Conservation (phyloP, 2,329 filamentous ascomycete species). For the Geosmithia flava region DNA sequence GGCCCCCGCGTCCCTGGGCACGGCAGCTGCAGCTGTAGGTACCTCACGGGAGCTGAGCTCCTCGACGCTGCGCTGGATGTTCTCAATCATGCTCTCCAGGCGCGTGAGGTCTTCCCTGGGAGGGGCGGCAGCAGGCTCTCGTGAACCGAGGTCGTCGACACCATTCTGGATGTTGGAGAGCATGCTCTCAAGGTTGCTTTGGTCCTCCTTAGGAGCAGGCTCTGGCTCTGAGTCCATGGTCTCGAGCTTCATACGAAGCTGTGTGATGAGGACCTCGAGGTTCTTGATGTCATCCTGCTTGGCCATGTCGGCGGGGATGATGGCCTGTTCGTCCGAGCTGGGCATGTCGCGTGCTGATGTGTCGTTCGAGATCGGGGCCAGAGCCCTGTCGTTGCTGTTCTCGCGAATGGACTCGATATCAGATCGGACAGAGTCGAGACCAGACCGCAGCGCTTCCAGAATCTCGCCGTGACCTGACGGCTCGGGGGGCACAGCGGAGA, state of each 20-base stretch:
- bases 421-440: constrained; percentile 59
- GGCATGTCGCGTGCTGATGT: not conserved
- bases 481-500: constrained; percentile 19
- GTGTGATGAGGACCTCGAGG: constrained; percentile 69
- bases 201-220: constrained; percentile 26
- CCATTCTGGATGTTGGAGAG: constrained; percentile 24
- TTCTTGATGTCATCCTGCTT: constrained; percentile 70
- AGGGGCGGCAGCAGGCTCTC: constrained; percentile 19
- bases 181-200: constrained; percentile 12
- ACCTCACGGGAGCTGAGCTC: constrained; percentile 24
- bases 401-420: constrained; percentile 74
- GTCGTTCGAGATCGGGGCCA: constrained; percentile 19
- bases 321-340: constrained; percentile 9
- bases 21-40: constrained; percentile 15
- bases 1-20: constrained; percentile 13
- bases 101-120: constrained; percentile 31
- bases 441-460: constrained; percentile 40
- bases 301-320: constrained; percentile 34
- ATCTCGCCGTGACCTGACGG: not conserved
- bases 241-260: constrained; percentile 77
- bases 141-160: constrained; percentile 21
- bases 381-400: constrained; percentile 32
- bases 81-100: constrained; percentile 37
- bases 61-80: constrained; percentile 5
- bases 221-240: constrained; percentile 19